Base-by-base conservation (phyloP, 495 filamentous ascomycete genomes). In the Cryomyces antarcticus region DNA sequence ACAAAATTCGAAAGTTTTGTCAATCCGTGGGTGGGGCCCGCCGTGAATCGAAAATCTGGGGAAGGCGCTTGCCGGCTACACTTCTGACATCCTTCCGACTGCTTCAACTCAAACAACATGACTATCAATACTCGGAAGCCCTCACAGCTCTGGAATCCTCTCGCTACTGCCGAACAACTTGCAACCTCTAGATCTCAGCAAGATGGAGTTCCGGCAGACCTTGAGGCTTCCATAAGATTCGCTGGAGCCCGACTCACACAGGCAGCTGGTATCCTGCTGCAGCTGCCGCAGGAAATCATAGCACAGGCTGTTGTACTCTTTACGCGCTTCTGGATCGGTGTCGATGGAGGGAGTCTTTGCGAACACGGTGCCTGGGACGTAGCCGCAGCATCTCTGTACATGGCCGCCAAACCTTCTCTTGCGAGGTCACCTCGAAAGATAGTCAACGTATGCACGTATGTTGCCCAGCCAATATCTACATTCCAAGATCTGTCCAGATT, bases 271-370 rank as follows among this genome's bases (percentile, higher is more conserved):
- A 65, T 93, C 5, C 70, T 96, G 6, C 68, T 97, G 3, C 72
- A 81, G 36, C 62, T 96, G 39, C 81, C 88, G 1, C 92, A 96
- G 53, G 83, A 88, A 44, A 72, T 85, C 39, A 84, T 93, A 28
- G 80, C 86, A 10, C 83, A 86, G 52, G 83, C 89, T 3, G 79
- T 86, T 51, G 73, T 97, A n/a, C 62, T 89, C 0, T 73, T 93
- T 29, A 80, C 77, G n/a, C 69, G 89, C 5, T 93, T 87, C 64
- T 95, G 82, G 75, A 62, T 86, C 5, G 74, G 75, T 1, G 52
- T 69, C 1, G 75, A 78, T 38, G 74, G 73, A 7, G 74, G 73
- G 4, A 80, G 76, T 52, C 57, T 78, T 33, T 58, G 61, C 2
- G 67, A 74, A 24, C 65, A 72, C 54, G 65, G 67, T 5, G 65